A percentile compares a stretch with the other conserved stretches of the same genome.
Evolutionary conservation across 2,329 filamentous ascomycete genomes (phyloP).

Genomic region (Dactylellina haptotyla): DNA sequence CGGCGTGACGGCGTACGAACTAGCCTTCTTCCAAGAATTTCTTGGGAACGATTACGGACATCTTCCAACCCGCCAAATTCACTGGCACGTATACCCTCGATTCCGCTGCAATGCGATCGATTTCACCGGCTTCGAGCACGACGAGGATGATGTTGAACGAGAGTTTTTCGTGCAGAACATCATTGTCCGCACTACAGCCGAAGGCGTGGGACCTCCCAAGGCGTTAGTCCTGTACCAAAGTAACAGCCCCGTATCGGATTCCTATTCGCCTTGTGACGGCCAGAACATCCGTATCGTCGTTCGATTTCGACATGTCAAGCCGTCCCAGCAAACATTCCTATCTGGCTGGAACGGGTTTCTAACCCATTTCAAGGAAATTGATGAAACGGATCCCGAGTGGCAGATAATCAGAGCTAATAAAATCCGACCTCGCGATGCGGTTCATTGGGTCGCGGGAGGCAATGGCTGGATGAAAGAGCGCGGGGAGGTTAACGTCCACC

Average conservation of each 20-base stretch:
- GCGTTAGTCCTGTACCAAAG: not conserved
- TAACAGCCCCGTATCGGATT: not conserved
- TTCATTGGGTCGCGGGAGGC: not conserved
- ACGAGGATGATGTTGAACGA: not conserved
- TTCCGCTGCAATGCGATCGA: conserved; percentile 26
- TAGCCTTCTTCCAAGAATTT: conserved; percentile 20
- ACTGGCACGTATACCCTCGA: conserved; percentile 21
- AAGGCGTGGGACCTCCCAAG: conserved; percentile 13
- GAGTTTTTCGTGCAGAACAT: not conserved
- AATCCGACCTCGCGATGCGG: not conserved
- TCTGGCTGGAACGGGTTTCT: not conserved
- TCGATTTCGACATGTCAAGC: not conserved
- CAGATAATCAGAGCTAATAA: not conserved
- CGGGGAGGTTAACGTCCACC: not conserved
- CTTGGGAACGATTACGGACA: not conserved
- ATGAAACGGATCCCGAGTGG: conserved; percentile 1
- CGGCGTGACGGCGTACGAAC: conserved; percentile 7
- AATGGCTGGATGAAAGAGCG: not conserved
- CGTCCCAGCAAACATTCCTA: not conserved
- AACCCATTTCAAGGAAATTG: conserved; percentile 18
- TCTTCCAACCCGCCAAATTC: not conserved
- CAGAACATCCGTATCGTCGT: not conserved
- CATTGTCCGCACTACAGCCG: conserved; percentile 4
- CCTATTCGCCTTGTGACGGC: not conserved
- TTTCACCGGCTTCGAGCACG: not conserved